These are phyloP conservation scores for Chlorella vulgaris DNA, from an alignment of 139 green algal genomes.

Conservation along the genomic window DNA sequence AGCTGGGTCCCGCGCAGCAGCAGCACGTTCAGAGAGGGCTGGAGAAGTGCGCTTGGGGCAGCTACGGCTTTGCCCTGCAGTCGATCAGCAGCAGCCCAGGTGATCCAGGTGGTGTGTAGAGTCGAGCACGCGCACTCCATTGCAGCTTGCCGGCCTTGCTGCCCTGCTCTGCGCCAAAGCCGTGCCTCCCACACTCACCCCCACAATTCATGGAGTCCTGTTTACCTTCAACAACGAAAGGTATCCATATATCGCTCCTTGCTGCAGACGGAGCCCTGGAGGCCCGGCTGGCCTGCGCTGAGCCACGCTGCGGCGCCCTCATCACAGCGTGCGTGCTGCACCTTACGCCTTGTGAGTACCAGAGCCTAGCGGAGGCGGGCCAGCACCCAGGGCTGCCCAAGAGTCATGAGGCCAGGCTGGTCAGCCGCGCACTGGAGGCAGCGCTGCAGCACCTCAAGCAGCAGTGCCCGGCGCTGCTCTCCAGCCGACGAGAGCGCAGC, in stretches of 20 bases:
- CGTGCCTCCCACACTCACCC: no score
- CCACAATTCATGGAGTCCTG: no score
- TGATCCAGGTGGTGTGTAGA: no score
- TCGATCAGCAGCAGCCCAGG: neutral
- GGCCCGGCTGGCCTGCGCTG: neutral
- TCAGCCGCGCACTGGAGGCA: neutral
- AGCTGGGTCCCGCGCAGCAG: conserved; percentile 15
- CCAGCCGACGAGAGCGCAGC: conserved; percentile 24
- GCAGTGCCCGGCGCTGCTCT: conserved; percentile 13
- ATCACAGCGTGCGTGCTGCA: conserved; percentile 7
- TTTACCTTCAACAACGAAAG: no score
- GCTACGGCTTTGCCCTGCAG: conserved; percentile 3
- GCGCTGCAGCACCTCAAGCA: conserved; percentile 8
- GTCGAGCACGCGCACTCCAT: no score
- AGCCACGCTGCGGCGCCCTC: conserved; percentile 5
- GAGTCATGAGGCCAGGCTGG: conserved; percentile 2
- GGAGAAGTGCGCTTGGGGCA: neutral
- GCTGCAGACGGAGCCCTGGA: neutral
- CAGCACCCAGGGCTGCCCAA: neutral
- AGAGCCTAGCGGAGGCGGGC: neutral
- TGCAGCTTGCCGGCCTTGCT: no score
- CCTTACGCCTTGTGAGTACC: conserved; percentile 6
- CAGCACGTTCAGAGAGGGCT: neutral
- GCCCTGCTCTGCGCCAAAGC: no score
- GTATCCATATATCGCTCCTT: no score